phyloP scores from a whole-genome alignment of 2,329 filamentous ascomycete genomes.

The Fusarium armeniacum region DNA sequence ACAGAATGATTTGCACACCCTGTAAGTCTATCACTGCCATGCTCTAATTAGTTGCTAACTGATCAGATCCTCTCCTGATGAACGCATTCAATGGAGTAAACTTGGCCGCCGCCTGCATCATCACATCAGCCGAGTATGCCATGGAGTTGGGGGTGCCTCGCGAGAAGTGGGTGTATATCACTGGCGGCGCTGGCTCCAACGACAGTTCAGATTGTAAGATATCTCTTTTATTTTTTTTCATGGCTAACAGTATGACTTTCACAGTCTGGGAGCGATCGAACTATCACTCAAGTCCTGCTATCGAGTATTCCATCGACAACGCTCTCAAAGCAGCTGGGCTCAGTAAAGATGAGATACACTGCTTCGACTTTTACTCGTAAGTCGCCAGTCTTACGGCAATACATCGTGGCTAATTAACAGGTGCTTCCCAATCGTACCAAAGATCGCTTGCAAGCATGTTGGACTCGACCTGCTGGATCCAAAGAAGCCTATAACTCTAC shows the following conservation, averaged over 20 bases:
- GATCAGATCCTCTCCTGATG: slow-evolving; percentile 74
- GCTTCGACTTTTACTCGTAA: slow-evolving; percentile 74
- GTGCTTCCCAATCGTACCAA: slow-evolving; percentile 78
- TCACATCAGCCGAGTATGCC: slow-evolving; percentile 71
- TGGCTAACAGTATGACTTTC: rapidly evolving
- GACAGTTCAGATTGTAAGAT: slow-evolving; percentile 65
- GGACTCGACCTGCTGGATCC: slow-evolving; percentile 62
- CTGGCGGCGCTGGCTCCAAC: slow-evolving; percentile 73
- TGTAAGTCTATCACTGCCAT: slow-evolving; percentile 59
- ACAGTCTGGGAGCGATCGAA: slow-evolving; percentile 73
- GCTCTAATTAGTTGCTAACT: rapidly evolving
- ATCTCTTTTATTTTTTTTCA: rapidly evolving
- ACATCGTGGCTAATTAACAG: slow-evolving; percentile 51
- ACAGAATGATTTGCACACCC: slow-evolving; percentile 77
- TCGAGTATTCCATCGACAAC: slow-evolving; percentile 69
- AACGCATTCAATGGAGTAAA: slow-evolving; percentile 80
- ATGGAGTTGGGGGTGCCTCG: slow-evolving; percentile 66
- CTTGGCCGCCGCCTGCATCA: slow-evolving; percentile 70
- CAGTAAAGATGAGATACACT: slow-evolving; percentile 66
- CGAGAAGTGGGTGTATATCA: slow-evolving; percentile 72
- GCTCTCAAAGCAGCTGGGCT: slow-evolving; percentile 64
- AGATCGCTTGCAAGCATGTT: slow-evolving; percentile 73
- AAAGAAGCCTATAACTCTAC: slow-evolving; percentile 68
- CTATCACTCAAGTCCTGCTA: slow-evolving; percentile 69
- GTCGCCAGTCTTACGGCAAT: background rate